These are phyloP conservation scores for Aphanomyces euteiches DNA, from an alignment of 352 stramenopile species.

Conservation along the genomic window DNA sequence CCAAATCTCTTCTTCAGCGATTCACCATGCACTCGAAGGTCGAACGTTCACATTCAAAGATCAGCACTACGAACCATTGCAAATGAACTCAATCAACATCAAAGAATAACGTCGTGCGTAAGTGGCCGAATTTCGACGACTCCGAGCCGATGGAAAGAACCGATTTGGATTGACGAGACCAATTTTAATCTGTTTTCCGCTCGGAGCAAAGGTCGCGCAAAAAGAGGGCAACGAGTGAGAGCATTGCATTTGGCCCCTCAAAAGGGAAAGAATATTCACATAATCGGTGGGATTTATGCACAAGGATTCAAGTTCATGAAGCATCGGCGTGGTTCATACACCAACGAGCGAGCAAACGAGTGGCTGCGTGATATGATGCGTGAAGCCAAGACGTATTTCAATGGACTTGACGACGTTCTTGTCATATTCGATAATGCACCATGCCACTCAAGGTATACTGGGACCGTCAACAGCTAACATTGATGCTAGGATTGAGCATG, in stretches of 20 bases:
- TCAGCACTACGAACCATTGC: neutral
- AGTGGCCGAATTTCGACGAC: neutral
- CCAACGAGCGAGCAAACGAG: neutral
- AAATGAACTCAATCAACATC: neutral
- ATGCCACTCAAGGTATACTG: neutral
- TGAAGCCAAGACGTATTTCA: neutral
- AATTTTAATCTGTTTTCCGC: neutral
- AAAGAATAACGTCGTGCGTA: neutral
- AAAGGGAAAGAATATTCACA: neutral
- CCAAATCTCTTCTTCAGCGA: neutral
- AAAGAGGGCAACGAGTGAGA: neutral
- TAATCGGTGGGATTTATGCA: neutral
- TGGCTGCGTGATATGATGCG: neutral
- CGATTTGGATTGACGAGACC: too few species aligned
- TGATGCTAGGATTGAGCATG: neutral
- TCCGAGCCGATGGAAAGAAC: neutral
- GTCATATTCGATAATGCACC: neutral
- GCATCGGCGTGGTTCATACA: neutral
- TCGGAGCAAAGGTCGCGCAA: neutral
- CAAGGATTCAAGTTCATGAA: neutral
- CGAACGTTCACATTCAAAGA: neutral
- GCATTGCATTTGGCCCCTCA: neutral
- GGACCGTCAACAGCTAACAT: neutral
- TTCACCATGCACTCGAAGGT: neutral
- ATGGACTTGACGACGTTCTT: neutral